phyloP scores from a whole-genome alignment of 2,329 filamentous ascomycete genomes.

The Colletotrichum orchidophilum region DNA sequence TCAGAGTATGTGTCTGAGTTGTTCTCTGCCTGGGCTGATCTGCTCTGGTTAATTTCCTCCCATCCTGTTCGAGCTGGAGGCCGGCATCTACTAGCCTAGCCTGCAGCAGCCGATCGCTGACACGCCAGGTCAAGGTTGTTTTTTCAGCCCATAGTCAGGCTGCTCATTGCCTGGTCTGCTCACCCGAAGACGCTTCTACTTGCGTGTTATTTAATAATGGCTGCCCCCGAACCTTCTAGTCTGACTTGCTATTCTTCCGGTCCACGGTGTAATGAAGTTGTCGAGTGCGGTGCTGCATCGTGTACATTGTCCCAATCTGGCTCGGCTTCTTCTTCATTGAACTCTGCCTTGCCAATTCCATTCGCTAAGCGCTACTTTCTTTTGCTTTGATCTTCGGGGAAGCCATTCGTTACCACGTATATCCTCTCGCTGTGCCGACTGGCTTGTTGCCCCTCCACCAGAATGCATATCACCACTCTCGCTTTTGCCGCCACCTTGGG shows the following conservation, averaged over 20 bases:
- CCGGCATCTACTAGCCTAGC: background rate
- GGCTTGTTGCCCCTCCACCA: background rate
- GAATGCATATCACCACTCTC: conserved; percentile 22
- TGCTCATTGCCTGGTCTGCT: background rate
- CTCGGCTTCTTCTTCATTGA: conserved; percentile 28
- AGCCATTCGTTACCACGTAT: background rate
- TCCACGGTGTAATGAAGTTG: conserved; percentile 17
- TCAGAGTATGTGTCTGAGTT: background rate
- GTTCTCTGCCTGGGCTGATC: background rate
- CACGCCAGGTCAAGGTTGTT: conserved; percentile 6
- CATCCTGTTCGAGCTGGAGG: conserved; percentile 9
- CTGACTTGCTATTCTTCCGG: background rate
- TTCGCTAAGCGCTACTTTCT: conserved; percentile 16
- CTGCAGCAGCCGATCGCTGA: conserved; percentile 15
- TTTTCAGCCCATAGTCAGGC: conserved; percentile 17
- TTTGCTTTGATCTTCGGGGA: background rate
- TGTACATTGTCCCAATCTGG: conserved; percentile 10
- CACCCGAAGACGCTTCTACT: background rate
- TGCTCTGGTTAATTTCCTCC: background rate
- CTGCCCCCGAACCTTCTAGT: background rate
- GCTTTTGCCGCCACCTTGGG: conserved; percentile 22
- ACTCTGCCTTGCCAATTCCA: conserved; percentile 15
- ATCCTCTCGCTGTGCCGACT: background rate
- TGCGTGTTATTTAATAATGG: conserved; percentile 27
- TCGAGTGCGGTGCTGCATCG: conserved; percentile 16